Conservation (phyloP, 805 yeast genomes). For the Teunomyces gatunensis region DNA sequence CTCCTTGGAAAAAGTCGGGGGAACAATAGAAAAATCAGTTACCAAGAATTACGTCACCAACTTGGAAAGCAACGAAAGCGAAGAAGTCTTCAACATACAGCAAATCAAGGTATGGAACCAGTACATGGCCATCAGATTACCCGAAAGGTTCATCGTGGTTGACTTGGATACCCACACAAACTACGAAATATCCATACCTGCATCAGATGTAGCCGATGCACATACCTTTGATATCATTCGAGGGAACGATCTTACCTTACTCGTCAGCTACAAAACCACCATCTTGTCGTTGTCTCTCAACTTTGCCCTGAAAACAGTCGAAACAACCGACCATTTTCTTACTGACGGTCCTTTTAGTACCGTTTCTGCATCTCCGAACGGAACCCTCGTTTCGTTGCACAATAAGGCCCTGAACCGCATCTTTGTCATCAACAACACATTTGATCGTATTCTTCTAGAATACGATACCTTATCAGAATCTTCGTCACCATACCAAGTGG, state of each 20-base stretch:
- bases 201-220: neutral
- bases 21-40: neutral
- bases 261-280: slow-evolving; percentile 27
- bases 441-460: slow-evolving; percentile 43
- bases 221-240: neutral
- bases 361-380: slow-evolving; percentile 51
- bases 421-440: slow-evolving; percentile 49
- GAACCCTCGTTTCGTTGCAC: slow-evolving; percentile 52
- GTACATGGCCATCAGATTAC: slow-evolving; percentile 45
- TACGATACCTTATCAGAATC: slow-evolving; percentile 42
- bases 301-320: slow-evolving; percentile 18
- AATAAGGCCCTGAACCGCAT: slow-evolving; percentile 37
- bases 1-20: slow-evolving; percentile 12
- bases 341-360: slow-evolving; percentile 50
- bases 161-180: slow-evolving; percentile 40
- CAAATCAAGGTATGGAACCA: slow-evolving; percentile 32
- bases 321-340: slow-evolving; percentile 34
- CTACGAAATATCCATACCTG: slow-evolving; percentile 34
- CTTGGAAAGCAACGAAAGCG: slow-evolving; percentile 30
- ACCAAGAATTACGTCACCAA: slow-evolving; percentile 24
- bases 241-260: slow-evolving; percentile 13
- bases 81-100: slow-evolving; percentile 25
- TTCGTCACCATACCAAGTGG: slow-evolving; percentile 44
- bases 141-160: slow-evolving; percentile 31
- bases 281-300: slow-evolving; percentile 26